These are phyloP conservation scores for Trichophyton mentagrophytes DNA, from an alignment of 2,329 filamentous ascomycete genomes.

Conservation along the genomic window DNA sequence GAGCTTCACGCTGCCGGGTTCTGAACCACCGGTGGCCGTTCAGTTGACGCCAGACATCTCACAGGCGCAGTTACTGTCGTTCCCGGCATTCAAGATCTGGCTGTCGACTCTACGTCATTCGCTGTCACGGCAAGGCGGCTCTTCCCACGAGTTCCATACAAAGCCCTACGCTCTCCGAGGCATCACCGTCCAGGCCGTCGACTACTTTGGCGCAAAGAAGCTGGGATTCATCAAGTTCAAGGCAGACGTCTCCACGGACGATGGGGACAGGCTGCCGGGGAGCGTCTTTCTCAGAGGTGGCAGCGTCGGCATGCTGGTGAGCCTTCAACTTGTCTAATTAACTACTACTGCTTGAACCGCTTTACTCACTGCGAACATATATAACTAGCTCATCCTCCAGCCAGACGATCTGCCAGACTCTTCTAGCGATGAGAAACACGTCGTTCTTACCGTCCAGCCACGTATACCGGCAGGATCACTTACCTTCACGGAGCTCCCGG, in stretches of 20 bases:
- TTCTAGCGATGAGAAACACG: constrained; percentile 28
- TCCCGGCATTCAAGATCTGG: constrained; percentile 46
- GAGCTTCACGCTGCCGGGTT: constrained; percentile 28
- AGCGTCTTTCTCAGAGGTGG: constrained; percentile 47
- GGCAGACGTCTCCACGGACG: constrained; percentile 40
- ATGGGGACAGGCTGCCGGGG: constrained; percentile 41
- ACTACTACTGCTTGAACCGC: not conserved
- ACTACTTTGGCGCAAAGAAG: constrained; percentile 38
- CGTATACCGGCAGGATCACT: constrained; percentile 45
- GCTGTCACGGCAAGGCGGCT: constrained; percentile 34
- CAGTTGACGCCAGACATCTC: constrained; percentile 33
- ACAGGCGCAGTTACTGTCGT: constrained; percentile 34
- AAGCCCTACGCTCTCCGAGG: constrained; percentile 39
- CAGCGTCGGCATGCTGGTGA: constrained; percentile 45
- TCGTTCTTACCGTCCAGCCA: constrained; percentile 45
- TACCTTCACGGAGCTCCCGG: constrained; percentile 44
- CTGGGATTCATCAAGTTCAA: constrained; percentile 47
- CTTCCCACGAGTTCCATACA: constrained; percentile 39
- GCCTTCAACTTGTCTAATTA: constrained; percentile 4
- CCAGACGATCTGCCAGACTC: constrained; percentile 34
- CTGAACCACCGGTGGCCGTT: constrained; percentile 24
- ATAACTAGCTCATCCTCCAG: constrained; percentile 40
- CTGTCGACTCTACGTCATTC: constrained; percentile 38
- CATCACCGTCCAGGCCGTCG: constrained; percentile 43
- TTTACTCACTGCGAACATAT: not conserved